Percentiles rank a stretch among this genome's conserved stretches.
These are phyloP conservation scores for Xerocomus nothofagi DNA, from an alignment of 1,284 basidiomycete species.

Conservation along the genomic window DNA sequence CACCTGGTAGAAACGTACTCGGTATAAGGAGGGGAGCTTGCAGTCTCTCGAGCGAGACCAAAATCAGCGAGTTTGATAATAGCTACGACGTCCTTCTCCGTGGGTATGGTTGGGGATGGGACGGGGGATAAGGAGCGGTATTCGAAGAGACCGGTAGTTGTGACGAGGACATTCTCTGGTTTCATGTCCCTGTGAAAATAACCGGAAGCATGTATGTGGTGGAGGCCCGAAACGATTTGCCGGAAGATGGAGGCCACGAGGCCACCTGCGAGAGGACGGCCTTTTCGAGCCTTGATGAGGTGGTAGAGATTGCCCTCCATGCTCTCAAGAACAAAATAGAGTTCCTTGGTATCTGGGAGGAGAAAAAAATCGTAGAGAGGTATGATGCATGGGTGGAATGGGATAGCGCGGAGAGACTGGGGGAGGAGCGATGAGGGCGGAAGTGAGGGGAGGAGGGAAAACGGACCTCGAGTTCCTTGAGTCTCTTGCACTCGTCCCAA, in stretches of 20 bases:
- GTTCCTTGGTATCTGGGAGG: slow-evolving; percentile 88
- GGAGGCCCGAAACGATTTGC: slow-evolving; percentile 87
- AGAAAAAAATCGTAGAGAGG: slow-evolving; percentile 99
- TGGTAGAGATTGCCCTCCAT: slow-evolving; percentile 99
- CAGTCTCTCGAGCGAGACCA: slow-evolving; percentile 91
- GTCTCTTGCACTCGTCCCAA: slow-evolving; percentile 94
- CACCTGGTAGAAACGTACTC: slow-evolving; percentile 99
- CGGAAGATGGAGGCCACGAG: slow-evolving; percentile 94
- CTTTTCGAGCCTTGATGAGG: slow-evolving; percentile 96
- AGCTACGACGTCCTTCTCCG: slow-evolving; percentile 93
- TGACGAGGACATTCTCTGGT: slow-evolving; percentile 99
- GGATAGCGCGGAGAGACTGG: slow-evolving; percentile 91
- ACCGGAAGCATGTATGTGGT: slow-evolving; percentile 90
- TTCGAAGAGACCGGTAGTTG: slow-evolving; percentile 95
- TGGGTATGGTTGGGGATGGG: slow-evolving; percentile 55
- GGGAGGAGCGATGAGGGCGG: slow-evolving; percentile 10
- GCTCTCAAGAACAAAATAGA: slow-evolving; percentile 99
- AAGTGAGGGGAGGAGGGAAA: slow-evolving; percentile 15
- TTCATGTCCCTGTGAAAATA: slow-evolving; percentile 99
- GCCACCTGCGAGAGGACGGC: slow-evolving; percentile 91
- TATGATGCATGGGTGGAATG: slow-evolving; percentile 96
- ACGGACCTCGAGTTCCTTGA: slow-evolving; percentile 94
- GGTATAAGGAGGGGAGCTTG: slow-evolving; percentile 90
- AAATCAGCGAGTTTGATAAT: slow-evolving; percentile 99
- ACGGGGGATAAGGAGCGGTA: slow-evolving; percentile 79